Evolutionary conservation across 352 stramenopile species (phyloP), one percentile per base, ranked within the genome.

Genomic region (Thalassiosira oceanica): DNA sequence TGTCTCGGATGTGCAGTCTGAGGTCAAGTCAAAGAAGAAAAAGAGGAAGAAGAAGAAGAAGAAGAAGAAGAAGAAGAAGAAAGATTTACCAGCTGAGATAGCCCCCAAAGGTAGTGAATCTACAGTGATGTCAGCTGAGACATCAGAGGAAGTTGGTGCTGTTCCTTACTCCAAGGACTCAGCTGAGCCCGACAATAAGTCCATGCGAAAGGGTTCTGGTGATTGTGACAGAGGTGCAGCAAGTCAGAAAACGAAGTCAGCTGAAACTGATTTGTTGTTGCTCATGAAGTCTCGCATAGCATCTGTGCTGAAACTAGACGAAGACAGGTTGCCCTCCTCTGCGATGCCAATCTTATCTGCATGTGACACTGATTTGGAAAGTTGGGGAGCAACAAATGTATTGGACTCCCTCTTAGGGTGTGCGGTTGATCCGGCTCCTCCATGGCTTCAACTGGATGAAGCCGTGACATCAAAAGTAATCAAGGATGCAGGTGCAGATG

Each of bases 51-150:
- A 66, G 41, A 63, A 63, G 28, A 53, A 2, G 13, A 36, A 29
- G 54, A 55, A 64, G 27, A 64, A 57, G 24, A 42, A 55, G 26
- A 64, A 64, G 23, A 64, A 64, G 54, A 64, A 64, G 41, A 11
- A 39, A 10, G n/a, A 39, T 10, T 20, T 20, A 48, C 41, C 31
- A 39, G 31, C 31, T 13, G n/a, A 39, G 8, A 13, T n/a, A 8
- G 31, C 31, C 8, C n/a, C 8, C n/a, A n/a, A 13, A 39, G 31
- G 8, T 39, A 8, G n/a, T 8, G n/a, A 39, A 8, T 39, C 31
- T 39, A n/a, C n/a, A 8, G 31, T n/a, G 8, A n/a, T 13, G 31
- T 8, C 8, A n/a, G 8, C 31, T 8, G 31, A 39, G 31, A 39
- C 8, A n/a, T 13, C 31, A 39, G 31, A n/a, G n/a, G n/a, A n/a